These are phyloP conservation scores for Sextonia rubra DNA, from an alignment of 164 flowering plant species.

Conservation along the genomic window DNA sequence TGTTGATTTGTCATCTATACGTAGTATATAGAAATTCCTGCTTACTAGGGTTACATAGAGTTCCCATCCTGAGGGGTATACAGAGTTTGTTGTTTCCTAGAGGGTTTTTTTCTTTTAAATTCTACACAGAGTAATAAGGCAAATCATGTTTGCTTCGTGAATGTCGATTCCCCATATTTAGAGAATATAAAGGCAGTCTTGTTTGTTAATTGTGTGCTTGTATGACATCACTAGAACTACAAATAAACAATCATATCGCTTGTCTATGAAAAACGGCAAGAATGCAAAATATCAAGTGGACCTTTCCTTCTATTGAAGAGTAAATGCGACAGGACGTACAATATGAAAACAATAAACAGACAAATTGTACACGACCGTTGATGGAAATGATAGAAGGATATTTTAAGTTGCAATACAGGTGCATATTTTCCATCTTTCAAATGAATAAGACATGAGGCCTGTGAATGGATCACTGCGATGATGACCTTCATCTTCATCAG, in stretches of 20 bases:
- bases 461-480: too few species aligned
- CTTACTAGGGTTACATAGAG: slow-evolving; percentile 7
- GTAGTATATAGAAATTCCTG: slow-evolving; percentile 6
- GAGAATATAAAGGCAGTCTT: slow-evolving; percentile 7
- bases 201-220: slow-evolving; percentile 7
- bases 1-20: background rate
- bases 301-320: too few species aligned
- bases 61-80: slow-evolving; percentile 12
- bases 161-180: background rate
- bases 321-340: too few species aligned
- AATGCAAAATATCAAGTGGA: too few species aligned
- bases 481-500: background rate
- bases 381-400: too few species aligned
- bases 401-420: too few species aligned
- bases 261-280: too few species aligned
- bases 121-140: background rate
- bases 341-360: too few species aligned
- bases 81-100: slow-evolving; percentile 5
- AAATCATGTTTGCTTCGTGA: slow-evolving; percentile 4
- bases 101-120: background rate
- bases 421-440: too few species aligned
- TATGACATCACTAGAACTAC: background rate
- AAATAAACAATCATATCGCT: too few species aligned
- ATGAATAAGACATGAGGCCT: too few species aligned
- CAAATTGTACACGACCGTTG: too few species aligned